These are phyloP conservation scores for Rhynchospora pubera DNA, from an alignment of 176 grass and related monocot genomes.

Conservation along the genomic window DNA sequence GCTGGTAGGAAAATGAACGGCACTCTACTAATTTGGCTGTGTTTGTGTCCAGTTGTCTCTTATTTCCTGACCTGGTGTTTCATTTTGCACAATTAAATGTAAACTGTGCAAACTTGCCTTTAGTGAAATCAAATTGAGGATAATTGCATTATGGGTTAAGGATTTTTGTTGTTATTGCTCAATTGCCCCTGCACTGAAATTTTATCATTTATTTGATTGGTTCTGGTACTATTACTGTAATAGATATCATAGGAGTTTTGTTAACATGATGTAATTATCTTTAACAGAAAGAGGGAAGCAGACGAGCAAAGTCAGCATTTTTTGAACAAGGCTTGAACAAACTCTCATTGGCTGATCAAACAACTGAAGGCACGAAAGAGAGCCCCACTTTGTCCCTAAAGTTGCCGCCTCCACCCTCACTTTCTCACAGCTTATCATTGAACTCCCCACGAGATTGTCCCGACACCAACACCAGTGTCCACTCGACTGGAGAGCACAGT, in stretches of 20 bases:
- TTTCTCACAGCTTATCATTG: slow-evolving; percentile 48
- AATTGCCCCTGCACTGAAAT: background rate
- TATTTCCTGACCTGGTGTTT: background rate
- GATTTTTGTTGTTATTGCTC: background rate
- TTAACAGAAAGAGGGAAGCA: slow-evolving; percentile 52
- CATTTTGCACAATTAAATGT: background rate
- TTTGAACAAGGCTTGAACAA: slow-evolving; percentile 83
- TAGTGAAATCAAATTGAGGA: background rate
- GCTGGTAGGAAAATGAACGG: background rate
- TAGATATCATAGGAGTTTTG: background rate
- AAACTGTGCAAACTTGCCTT: background rate
- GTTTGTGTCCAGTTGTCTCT: background rate
- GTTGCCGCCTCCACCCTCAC: slow-evolving; percentile 60
- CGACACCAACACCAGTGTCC: background rate
- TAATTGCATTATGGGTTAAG: slow-evolving; percentile 8
- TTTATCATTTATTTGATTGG: background rate
- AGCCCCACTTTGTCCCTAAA: slow-evolving; percentile 50
- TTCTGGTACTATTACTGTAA: background rate
- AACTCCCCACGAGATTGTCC: slow-evolving; percentile 35
- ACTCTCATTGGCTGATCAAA: slow-evolving; percentile 45
- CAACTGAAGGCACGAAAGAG: slow-evolving; percentile 38
- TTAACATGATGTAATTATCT: slow-evolving; percentile 6
- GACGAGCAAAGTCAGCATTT: slow-evolving; percentile 46
- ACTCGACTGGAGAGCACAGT: slow-evolving; percentile 27
- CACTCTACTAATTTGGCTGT: background rate